Conservation (phyloP, 2,329 filamentous ascomycete species). For the Pseudopithomyces chartarum region DNA sequence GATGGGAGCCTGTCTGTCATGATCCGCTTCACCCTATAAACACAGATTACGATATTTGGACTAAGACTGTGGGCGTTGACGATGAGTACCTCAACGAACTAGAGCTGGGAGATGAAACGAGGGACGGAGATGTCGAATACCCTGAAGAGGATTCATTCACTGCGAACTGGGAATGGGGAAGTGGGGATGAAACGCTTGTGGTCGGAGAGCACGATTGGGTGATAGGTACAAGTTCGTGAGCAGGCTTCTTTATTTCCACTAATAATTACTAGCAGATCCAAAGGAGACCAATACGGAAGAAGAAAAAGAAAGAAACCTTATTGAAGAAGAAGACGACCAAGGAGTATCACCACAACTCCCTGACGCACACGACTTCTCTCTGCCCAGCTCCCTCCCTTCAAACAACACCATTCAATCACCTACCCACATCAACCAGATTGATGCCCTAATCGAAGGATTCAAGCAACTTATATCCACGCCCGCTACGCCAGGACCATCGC, state of each 20-base stretch:
- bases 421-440: not conserved
- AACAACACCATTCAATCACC: too few relatives aligned
- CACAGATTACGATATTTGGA: constrained; percentile 16
- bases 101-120: too few relatives aligned
- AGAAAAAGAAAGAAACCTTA: too few relatives aligned
- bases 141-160: not conserved
- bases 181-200: not conserved
- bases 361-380: too few relatives aligned
- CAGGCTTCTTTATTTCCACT: not conserved
- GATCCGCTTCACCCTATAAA: constrained; percentile 31
- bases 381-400: too few relatives aligned
- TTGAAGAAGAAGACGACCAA: too few relatives aligned
- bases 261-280: too few relatives aligned
- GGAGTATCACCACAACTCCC: too few relatives aligned
- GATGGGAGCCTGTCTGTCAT: constrained; percentile 23
- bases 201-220: not conserved
- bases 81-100: constrained; percentile 15
- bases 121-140: constrained; percentile 1
- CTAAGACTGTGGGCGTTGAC: not conserved
- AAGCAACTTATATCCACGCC: not conserved
- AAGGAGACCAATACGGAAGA: too few relatives aligned
- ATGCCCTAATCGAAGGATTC: not conserved
- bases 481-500: too few relatives aligned
- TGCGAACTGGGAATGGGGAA: not conserved
- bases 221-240: not conserved